phyloP scores from a whole-genome alignment of 306 rosid species.

The Prunus mira region DNA sequence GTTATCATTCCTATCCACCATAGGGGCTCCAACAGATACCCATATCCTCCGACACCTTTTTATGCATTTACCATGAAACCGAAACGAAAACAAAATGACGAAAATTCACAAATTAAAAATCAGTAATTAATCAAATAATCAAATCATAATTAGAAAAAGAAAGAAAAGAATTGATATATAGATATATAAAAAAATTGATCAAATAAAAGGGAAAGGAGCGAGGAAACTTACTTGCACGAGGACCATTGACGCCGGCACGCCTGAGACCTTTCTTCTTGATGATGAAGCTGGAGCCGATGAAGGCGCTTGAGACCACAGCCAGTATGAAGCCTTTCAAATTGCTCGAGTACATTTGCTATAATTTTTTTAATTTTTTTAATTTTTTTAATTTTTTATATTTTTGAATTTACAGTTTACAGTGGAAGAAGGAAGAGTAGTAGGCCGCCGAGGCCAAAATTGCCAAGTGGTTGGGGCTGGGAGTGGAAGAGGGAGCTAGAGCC shows the following conservation, averaged over 20 bases:
- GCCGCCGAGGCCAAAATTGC: not conserved
- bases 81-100: not conserved
- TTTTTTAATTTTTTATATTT: not conserved
- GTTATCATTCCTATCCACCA: constrained; percentile 96
- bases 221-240: constrained; percentile 50
- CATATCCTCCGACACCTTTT: constrained; percentile 84
- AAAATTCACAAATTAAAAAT: not conserved
- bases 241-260: constrained; percentile 56
- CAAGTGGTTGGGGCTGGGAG: not conserved
- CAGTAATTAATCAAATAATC: not conserved
- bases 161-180: not conserved
- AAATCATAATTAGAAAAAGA: not conserved
- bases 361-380: not conserved
- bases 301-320: constrained; percentile 74
- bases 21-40: constrained; percentile 73
- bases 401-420: not conserved
- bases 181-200: not conserved
- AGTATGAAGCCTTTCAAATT: constrained; percentile 68
- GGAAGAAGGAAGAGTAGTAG: not conserved
- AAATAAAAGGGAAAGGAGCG: not conserved
- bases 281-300: constrained; percentile 84
- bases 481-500: not conserved
- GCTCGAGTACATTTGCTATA: constrained; percentile 49
- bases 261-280: constrained; percentile 86
- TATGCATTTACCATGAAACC: not conserved